These are phyloP conservation scores for Zygoascus biomembranicola DNA, from an alignment of 805 yeast species.

Conservation along the genomic window DNA sequence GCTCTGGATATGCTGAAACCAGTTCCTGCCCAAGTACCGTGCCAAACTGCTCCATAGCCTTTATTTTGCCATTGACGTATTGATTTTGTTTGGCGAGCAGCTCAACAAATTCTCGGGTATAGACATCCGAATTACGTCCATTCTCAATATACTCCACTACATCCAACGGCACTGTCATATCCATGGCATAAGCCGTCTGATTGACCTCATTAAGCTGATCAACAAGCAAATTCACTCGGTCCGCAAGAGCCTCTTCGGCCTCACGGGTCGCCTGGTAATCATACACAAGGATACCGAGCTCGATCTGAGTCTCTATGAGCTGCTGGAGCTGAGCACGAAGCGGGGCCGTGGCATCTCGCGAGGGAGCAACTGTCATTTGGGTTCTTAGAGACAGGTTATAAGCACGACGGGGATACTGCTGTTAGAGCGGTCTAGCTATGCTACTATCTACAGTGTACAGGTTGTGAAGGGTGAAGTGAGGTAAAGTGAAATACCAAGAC, in stretches of 20 bases:
- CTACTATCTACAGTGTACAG: too few relatives aligned
- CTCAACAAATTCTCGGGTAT: conserved; percentile 93
- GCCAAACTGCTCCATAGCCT: conserved; percentile 56
- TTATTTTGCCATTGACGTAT: conserved; percentile 73
- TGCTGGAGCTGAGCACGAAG: conserved; percentile 35
- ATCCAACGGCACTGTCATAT: conserved; percentile 16
- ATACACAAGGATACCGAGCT: conserved; percentile 84
- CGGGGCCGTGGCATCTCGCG: conserved; percentile 10
- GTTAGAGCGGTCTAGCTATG: too few relatives aligned
- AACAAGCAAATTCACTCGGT: conserved; percentile 19
- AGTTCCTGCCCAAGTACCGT: conserved; percentile 63
- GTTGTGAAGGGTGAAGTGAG: too few relatives aligned
- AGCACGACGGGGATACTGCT: too few relatives aligned
- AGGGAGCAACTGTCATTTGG: background rate
- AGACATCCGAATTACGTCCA: conserved; percentile 95
- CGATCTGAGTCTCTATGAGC: conserved; percentile 72
- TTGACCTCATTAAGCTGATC: conserved; percentile 10
- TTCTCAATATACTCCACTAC: conserved; percentile 66
- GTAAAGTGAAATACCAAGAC: too few relatives aligned
- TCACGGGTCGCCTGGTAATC: conserved; percentile 87
- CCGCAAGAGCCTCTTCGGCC: conserved; percentile 51
- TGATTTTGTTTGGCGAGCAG: conserved; percentile 88
- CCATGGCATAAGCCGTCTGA: conserved; percentile 9
- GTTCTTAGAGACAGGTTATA: too few relatives aligned
- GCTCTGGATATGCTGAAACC: conserved; percentile 69